These are phyloP conservation scores for Auriculariales sp. DNA, from an alignment of 768 basidiomycete species.

Conservation along the genomic window DNA sequence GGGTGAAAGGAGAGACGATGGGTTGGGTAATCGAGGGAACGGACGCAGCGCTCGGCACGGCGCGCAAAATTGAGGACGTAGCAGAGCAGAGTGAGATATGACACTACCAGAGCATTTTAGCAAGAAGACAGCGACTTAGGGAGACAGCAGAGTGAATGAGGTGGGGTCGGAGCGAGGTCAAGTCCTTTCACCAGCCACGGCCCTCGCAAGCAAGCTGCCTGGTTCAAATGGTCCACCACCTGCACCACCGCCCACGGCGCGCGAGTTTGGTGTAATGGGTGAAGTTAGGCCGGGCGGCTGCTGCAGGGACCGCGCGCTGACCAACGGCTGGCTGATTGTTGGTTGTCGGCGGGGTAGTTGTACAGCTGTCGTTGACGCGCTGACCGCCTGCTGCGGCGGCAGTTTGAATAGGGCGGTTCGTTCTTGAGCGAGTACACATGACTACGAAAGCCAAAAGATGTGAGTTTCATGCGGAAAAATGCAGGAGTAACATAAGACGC, in stretches of 20 bases:
- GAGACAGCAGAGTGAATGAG: too few species aligned
- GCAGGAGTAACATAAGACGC: background rate
- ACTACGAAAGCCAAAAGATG: constrained; percentile 27
- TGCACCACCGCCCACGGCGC: background rate
- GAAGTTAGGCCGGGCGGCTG: background rate
- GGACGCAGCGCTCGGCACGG: too few species aligned
- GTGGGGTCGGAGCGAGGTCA: too few species aligned
- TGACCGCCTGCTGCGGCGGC: background rate
- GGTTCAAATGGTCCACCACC: constrained; percentile 39
- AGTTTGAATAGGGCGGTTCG: constrained; percentile 43
- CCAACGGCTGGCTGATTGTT: background rate
- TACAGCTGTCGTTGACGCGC: background rate
- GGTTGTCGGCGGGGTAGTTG: background rate
- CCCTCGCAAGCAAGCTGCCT: constrained; percentile 47
- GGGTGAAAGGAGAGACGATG: too few species aligned
- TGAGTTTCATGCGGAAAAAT: constrained; percentile 3
- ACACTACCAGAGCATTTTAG: too few species aligned
- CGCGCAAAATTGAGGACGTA: too few species aligned
- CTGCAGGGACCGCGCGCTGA: background rate
- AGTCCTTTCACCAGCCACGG: background rate
- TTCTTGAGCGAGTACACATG: constrained; percentile 73
- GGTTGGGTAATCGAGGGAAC: too few species aligned
- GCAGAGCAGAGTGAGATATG: too few species aligned
- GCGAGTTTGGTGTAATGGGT: background rate
- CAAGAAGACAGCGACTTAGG: too few species aligned